Evolutionary conservation across 306 rosid genomes (phyloP).

Genomic region (Alnus glutinosa): DNA sequence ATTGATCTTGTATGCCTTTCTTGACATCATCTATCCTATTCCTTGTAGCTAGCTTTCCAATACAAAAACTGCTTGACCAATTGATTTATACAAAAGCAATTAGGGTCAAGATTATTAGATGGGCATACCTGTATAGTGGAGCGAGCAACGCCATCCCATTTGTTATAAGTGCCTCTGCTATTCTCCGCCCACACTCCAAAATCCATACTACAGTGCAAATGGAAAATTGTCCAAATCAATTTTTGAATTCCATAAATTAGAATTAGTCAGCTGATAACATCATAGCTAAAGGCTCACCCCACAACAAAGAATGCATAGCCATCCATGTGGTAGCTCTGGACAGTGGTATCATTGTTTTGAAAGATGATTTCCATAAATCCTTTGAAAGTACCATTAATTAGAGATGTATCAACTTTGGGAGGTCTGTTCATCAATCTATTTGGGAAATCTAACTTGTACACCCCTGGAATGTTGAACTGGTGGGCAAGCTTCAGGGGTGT

Average conservation of each 20-base stretch:
- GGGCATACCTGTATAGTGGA: slow-evolving; percentile 69
- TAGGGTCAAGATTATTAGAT: background rate
- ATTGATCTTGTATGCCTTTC: background rate
- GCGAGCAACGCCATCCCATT: slow-evolving; percentile 88
- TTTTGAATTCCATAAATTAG: slow-evolving; percentile 12
- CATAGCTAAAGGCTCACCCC: slow-evolving; percentile 60
- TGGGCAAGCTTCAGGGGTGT: slow-evolving; percentile 76
- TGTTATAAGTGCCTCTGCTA: slow-evolving; percentile 80
- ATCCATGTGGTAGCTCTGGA: slow-evolving; percentile 83
- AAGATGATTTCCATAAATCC: slow-evolving; percentile 87
- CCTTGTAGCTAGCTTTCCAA: background rate
- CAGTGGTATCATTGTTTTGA: slow-evolving; percentile 78
- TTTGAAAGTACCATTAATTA: slow-evolving; percentile 68
- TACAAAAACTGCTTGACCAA: background rate
- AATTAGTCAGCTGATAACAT: background rate
- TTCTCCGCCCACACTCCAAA: slow-evolving; percentile 83
- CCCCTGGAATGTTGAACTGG: slow-evolving; percentile 71
- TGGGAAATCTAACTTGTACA: slow-evolving; percentile 81
- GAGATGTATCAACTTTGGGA: slow-evolving; percentile 68
- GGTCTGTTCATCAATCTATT: slow-evolving; percentile 70
- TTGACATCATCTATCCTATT: background rate
- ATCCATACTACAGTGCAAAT: slow-evolving; percentile 73
- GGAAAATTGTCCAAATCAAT: slow-evolving; percentile 19
- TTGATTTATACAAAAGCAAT: slow-evolving; percentile 17
- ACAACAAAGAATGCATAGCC: slow-evolving; percentile 85